Conservation (phyloP, 129 eudicot species). For the Gnaphalium uliginosum region DNA sequence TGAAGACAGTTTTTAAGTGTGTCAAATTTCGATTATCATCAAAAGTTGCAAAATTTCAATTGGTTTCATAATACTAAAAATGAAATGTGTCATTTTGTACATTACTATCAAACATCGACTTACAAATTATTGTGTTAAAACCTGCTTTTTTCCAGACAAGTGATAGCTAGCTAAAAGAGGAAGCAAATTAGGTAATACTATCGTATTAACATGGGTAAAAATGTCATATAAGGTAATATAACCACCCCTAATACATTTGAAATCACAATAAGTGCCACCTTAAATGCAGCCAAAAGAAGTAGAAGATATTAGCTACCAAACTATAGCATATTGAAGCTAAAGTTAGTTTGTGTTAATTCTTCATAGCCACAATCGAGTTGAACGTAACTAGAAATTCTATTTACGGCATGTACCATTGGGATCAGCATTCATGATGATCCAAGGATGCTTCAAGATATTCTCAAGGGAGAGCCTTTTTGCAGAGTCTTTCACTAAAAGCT, state of each 20-base stretch:
- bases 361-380: neutral
- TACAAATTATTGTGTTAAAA: neutral
- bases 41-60: neutral
- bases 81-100: neutral
- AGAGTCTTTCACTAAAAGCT: slow-evolving; percentile 95
- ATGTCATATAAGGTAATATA: neutral
- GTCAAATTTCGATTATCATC: neutral
- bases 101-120: neutral
- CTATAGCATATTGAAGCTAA: slow-evolving; percentile 13
- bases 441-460: slow-evolving; percentile 84
- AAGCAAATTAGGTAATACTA: neutral
- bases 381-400: slow-evolving; percentile 4
- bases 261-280: too few relatives aligned
- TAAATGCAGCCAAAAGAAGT: neutral
- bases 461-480: slow-evolving; percentile 85
- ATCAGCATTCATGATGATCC: slow-evolving; percentile 77
- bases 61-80: neutral
- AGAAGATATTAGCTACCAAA: slow-evolving; percentile 18
- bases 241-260: slow-evolving; percentile 6
- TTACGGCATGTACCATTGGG: slow-evolving; percentile 45
- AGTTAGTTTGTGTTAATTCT: slow-evolving; percentile 7
- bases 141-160: neutral
- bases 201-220: neutral
- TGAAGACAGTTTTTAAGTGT: neutral
- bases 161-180: neutral